Base-by-base conservation (phyloP, 371 early-diverging fungal species). In the Mucor sp. region DNA sequence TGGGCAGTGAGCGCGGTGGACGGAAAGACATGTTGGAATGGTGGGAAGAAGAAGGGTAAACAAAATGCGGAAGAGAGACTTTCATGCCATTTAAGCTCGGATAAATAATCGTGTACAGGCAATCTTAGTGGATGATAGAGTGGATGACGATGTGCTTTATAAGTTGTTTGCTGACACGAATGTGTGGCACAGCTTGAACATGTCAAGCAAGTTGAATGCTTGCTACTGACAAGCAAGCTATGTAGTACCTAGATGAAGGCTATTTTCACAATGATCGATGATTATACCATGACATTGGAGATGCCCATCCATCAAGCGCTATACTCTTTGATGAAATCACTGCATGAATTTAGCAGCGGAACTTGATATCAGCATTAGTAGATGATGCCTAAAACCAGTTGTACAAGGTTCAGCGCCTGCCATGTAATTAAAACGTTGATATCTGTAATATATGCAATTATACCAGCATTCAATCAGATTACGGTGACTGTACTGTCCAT, bases 1-100 rank as follows among this genome's bases (percentile, higher is more conserved):
- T 77, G 17, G 85, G 82, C 23, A 74, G 43, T 43, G 79, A 73
- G 27, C 71, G 78, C 35, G 82, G 81, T 17, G 81, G 77, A 17
- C 83, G 78, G 60, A 85, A 83, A 19, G 83, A 85, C 85, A 85
- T 33, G 33, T 85, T 57, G n/a, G 59, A 23, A 6, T 28, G 28
- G 28, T 30, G 14, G 17, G 14, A 14, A 30, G 27, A 30, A 30
- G 6, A 32, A 12, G 30, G 8, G 23, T 28, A 56, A 30, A 23
- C 23, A 23, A 48, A 48, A 11, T 3, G 8, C 1, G 7, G 21
- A 50, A 50, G 25, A 19, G 50, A 48, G 21, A 50, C 11, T 44
- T 19, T 53, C 23, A 53, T 53, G 56, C 32, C 9, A 56, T n/a
- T 55, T 17, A 17, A 32, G 1, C 28, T 28, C 32, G 56, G 56